Evolutionary conservation across 164 flowering plant genomes (phyloP).

Genomic region (Houttuynia cordata): DNA sequence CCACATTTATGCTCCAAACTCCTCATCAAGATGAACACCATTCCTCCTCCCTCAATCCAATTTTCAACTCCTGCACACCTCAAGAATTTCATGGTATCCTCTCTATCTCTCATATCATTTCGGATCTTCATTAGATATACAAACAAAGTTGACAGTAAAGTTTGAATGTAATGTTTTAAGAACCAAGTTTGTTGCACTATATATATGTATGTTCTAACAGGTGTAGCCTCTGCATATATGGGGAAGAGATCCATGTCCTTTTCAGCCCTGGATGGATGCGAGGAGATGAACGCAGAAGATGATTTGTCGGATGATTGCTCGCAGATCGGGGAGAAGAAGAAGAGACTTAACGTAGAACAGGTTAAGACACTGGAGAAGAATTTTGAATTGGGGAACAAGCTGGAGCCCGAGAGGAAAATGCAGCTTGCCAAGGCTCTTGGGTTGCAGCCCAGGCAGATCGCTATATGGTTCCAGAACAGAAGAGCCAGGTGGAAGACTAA

Average conservation of each 20-base stretch:
- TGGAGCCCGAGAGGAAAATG: conserved; percentile 85
- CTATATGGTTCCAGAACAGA: conserved; percentile 86
- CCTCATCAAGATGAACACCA: conserved; percentile 37
- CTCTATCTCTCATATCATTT: not conserved
- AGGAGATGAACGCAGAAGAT: conserved; percentile 30
- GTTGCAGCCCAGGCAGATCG: conserved; percentile 77
- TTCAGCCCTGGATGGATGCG: conserved; percentile 41
- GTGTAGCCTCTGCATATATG: conserved; percentile 44
- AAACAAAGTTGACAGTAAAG: no score
- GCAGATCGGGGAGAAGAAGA: conserved; percentile 61
- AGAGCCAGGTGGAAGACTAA: conserved; percentile 95
- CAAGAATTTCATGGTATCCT: conserved; percentile 68
- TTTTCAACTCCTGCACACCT: conserved; percentile 49
- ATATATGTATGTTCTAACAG: conserved; percentile 13
- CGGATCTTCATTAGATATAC: not conserved
- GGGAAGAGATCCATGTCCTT: conserved; percentile 83
- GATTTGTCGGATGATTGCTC: conserved; percentile 50
- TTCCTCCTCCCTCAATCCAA: conserved; percentile 36
- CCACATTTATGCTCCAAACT: conserved; percentile 78
- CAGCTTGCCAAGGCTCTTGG: conserved; percentile 76
- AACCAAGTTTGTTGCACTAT: no score
- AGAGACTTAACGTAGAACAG: conserved; percentile 71
- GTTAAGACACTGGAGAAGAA: conserved; percentile 80
- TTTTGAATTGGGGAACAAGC: conserved; percentile 80
- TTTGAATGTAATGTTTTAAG: no score